phyloP scores from a whole-genome alignment of 805 yeast genomes.

The Kodamaea hsintzibuensis region DNA sequence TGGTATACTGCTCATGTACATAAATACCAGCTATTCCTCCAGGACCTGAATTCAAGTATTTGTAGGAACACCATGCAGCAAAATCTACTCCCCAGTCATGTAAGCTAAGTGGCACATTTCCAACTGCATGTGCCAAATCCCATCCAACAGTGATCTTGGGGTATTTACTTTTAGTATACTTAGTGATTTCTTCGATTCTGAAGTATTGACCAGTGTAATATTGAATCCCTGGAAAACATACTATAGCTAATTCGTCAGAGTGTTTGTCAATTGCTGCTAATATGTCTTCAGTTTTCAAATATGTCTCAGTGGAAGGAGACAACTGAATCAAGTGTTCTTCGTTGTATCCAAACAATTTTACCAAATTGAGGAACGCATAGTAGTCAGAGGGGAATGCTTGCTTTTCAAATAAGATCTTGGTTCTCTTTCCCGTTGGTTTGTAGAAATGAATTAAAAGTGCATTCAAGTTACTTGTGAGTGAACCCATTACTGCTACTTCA shows the following conservation, averaged over 20 bases:
- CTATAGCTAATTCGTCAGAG: slow-evolving; percentile 64
- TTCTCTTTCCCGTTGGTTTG: slow-evolving; percentile 56
- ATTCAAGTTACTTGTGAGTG: slow-evolving; percentile 81
- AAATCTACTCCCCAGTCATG: slow-evolving; percentile 93
- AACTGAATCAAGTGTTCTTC: slow-evolving; percentile 63
- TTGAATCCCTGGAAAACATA: slow-evolving; percentile 86
- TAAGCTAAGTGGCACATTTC: slow-evolving; percentile 72
- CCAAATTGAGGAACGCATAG: slow-evolving; percentile 80
- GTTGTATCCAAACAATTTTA: slow-evolving; percentile 52
- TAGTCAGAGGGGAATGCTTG: slow-evolving; percentile 92
- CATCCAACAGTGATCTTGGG: slow-evolving; percentile 70
- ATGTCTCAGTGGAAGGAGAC: slow-evolving; percentile 57
- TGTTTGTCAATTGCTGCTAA: slow-evolving; percentile 53
- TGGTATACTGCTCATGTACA: slow-evolving; percentile 58
- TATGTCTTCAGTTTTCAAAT: slow-evolving; percentile 64
- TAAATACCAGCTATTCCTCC: slow-evolving; percentile 90
- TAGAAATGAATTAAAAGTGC: slow-evolving; percentile 73
- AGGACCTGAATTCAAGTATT: slow-evolving; percentile 89
- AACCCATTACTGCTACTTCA: slow-evolving; percentile 90
- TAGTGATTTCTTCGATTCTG: slow-evolving; percentile 72
- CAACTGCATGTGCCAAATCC: slow-evolving; percentile 96
- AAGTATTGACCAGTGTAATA: slow-evolving; percentile 90
- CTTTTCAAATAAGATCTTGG: slow-evolving; percentile 78
- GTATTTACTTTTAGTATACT: slow-evolving; percentile 46
- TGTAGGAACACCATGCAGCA: slow-evolving; percentile 94